These are phyloP conservation scores for Phytophthora citrophthora DNA, from an alignment of 352 stramenopile genomes.

Conservation along the genomic window DNA sequence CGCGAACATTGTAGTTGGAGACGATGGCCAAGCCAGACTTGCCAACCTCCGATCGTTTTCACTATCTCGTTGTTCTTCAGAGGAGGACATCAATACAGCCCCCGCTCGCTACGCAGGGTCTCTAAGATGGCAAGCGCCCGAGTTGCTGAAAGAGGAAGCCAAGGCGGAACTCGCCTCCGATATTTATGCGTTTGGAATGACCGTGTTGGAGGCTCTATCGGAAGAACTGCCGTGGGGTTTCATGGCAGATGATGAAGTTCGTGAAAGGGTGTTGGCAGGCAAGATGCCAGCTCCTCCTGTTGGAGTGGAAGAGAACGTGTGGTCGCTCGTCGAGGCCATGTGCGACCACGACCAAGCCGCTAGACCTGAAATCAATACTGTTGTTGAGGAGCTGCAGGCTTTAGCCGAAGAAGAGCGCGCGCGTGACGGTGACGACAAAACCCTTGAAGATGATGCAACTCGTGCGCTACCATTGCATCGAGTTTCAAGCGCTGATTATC, in stretches of 20 bases:
- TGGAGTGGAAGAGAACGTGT: slow-evolving; percentile 48
- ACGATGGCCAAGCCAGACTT: slow-evolving; percentile 64
- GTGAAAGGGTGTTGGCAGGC: slow-evolving; percentile 43
- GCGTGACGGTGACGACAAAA: slow-evolving; percentile 37
- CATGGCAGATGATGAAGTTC: slow-evolving; percentile 50
- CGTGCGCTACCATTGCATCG: slow-evolving; percentile 31
- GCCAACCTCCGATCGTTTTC: slow-evolving; percentile 57
- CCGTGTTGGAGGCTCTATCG: slow-evolving; percentile 59
- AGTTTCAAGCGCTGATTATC: slow-evolving; percentile 33
- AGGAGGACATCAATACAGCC: background rate
- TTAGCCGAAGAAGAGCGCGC: slow-evolving; percentile 59
- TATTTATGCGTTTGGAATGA: slow-evolving; percentile 76
- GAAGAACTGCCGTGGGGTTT: slow-evolving; percentile 72
- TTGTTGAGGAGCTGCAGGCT: slow-evolving; percentile 50
- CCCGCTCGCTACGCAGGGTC: slow-evolving; percentile 21
- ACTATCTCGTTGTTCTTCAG: slow-evolving; percentile 10
- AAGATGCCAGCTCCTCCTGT: slow-evolving; percentile 49
- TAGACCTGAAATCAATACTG: slow-evolving; percentile 55
- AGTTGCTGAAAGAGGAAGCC: slow-evolving; percentile 36
- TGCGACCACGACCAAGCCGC: slow-evolving; percentile 48
- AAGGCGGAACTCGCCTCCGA: slow-evolving; percentile 46
- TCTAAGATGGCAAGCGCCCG: slow-evolving; percentile 64
- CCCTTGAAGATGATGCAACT: slow-evolving; percentile 25
- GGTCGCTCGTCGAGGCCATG: slow-evolving; percentile 60
- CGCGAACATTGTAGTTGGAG: slow-evolving; percentile 62